phyloP scores from a whole-genome alignment of 768 basidiomycete genomes.

The Termitomyces eurrhizus region DNA sequence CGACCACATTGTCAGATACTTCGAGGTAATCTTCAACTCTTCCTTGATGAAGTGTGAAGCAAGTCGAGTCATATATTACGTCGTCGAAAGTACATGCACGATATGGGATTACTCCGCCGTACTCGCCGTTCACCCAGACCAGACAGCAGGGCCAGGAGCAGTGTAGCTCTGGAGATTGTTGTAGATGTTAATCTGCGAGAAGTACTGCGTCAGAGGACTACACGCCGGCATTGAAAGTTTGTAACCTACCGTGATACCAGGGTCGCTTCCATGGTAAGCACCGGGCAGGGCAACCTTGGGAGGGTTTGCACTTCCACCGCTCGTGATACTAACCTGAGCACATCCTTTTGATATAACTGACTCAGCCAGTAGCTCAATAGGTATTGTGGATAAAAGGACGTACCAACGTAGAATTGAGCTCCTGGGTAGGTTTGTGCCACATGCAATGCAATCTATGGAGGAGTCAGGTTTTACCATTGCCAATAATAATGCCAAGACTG shows the following conservation, averaged over 20 bases:
- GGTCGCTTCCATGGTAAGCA: constrained; percentile 41
- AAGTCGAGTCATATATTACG: neutral
- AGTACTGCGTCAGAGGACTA: neutral
- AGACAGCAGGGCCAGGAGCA: constrained; percentile 33
- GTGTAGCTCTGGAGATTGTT: constrained; percentile 54
- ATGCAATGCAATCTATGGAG: constrained; percentile 29
- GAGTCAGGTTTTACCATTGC: neutral
- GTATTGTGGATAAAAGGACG: neutral
- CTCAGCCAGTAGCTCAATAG: neutral
- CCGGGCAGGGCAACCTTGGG: constrained; percentile 48
- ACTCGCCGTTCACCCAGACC: constrained; percentile 30
- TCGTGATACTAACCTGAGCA: constrained; percentile 43
- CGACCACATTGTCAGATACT: neutral
- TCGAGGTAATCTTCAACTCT: neutral
- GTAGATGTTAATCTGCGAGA: constrained; percentile 43
- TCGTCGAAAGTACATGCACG: neutral
- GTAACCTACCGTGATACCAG: constrained; percentile 41
- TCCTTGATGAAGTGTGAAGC: neutral
- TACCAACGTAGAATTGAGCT: constrained; percentile 47
- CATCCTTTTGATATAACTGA: constrained; percentile 28
- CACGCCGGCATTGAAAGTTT: neutral
- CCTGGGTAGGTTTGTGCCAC: constrained; percentile 42
- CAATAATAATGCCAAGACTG: neutral
- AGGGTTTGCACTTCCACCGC: constrained; percentile 42
- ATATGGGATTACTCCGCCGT: neutral